A percentile compares a stretch with the other conserved stretches of the same genome.
Evolutionary conservation across 768 basidiomycete species (phyloP).

Genomic region (Pleurotus tuber-regium): DNA sequence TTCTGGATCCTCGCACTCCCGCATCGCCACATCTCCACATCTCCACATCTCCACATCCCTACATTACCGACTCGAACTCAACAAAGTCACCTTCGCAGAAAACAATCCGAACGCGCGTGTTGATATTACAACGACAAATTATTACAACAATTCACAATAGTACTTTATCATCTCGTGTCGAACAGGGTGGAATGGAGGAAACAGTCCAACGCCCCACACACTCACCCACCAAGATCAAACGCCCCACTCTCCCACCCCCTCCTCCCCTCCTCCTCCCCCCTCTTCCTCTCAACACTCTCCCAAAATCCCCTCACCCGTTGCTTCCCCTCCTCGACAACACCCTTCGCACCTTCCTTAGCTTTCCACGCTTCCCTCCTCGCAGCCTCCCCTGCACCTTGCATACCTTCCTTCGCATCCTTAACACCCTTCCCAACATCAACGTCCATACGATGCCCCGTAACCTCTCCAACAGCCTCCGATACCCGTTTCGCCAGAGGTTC

Average conservation of each 20-base stretch:
- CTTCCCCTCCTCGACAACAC: slow-evolving; percentile 29
- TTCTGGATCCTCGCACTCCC: too few relatives aligned
- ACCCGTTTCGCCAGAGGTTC: slow-evolving; percentile 37
- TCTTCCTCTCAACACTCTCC: slow-evolving; percentile 41
- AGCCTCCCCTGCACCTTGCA: slow-evolving; percentile 9
- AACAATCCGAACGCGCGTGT: too few relatives aligned
- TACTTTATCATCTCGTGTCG: too few relatives aligned
- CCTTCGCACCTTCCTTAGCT: slow-evolving; percentile 24
- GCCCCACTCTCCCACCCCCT: slow-evolving; percentile 50
- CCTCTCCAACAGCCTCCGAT: slow-evolving; percentile 21
- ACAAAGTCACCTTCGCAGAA: too few relatives aligned
- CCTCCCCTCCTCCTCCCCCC: slow-evolving; percentile 29
- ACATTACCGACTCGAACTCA: too few relatives aligned
- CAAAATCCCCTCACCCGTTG: slow-evolving; percentile 40
- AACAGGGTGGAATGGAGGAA: too few relatives aligned
- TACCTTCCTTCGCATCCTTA: slow-evolving; percentile 9
- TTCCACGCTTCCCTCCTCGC: slow-evolving; percentile 24
- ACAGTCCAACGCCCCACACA: too few relatives aligned
- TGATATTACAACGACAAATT: too few relatives aligned
- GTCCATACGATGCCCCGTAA: slow-evolving; percentile 14
- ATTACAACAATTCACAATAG: too few relatives aligned
- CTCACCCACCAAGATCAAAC: slow-evolving; percentile 32
- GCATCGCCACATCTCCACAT: too few relatives aligned
- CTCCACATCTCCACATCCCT: too few relatives aligned
- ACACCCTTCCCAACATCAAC: slow-evolving; percentile 23